phyloP scores from a whole-genome alignment of 495 filamentous ascomycete genomes.

The Penicillium longicatenatum region DNA sequence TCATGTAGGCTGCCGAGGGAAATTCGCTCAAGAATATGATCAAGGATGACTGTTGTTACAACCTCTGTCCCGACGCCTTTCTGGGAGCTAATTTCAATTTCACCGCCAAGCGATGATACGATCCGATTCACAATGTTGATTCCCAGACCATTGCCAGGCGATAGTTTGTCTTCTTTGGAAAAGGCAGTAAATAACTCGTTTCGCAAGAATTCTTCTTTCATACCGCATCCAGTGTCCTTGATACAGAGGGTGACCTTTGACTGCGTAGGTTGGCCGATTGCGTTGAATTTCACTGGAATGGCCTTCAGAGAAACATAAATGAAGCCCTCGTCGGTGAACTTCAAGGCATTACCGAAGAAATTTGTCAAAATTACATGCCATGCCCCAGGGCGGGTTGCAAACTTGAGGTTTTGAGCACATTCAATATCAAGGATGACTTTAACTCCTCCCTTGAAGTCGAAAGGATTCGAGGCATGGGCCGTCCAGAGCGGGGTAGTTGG shows the following conservation, averaged over 20 bases:
- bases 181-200: conserved; percentile 66
- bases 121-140: conserved; percentile 65
- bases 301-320: conserved; percentile 20
- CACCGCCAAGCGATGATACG: conserved; percentile 54
- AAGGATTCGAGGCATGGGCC: background rate
- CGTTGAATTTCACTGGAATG: conserved; percentile 8
- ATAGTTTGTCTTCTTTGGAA: conserved; percentile 63
- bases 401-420: conserved; percentile 14
- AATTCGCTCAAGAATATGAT: conserved; percentile 5
- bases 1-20: background rate
- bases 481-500: conserved; percentile 7
- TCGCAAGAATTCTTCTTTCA: conserved; percentile 62
- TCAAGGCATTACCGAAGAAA: conserved; percentile 39
- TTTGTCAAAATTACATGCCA: conserved; percentile 36
- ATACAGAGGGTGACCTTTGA: conserved; percentile 42
- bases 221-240: conserved; percentile 64
- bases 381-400: conserved; percentile 15
- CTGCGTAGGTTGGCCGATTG: conserved; percentile 1
- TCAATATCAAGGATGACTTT: conserved; percentile 55
- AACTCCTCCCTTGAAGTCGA: conserved; percentile 20
- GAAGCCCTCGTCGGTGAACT: conserved; percentile 35
- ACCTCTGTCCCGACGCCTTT: conserved; percentile 51
- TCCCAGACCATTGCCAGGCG: conserved; percentile 64
- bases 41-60: conserved; percentile 42
- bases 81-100: conserved; percentile 17